phyloP scores from a whole-genome alignment of 2,329 filamentous ascomycete genomes.

The Aspergillus sp. region DNA sequence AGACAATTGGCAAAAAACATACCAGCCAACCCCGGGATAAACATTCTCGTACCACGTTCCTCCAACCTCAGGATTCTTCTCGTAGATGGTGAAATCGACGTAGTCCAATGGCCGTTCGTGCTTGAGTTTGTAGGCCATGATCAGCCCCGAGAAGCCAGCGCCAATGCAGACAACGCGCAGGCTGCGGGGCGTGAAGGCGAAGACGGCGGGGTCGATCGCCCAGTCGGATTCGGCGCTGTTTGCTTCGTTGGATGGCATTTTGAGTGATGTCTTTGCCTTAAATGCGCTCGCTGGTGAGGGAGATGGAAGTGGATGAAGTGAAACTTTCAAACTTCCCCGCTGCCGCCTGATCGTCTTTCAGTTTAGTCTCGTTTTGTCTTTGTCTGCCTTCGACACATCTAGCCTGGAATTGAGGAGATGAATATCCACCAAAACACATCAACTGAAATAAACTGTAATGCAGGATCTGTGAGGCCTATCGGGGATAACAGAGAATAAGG shows the following conservation, averaged over 20 bases:
- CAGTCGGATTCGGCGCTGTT: not conserved
- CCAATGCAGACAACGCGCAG: slow-evolving; percentile 26
- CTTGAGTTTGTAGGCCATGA: slow-evolving; percentile 41
- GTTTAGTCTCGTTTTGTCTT: too few species aligned
- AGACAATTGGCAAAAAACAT: not conserved
- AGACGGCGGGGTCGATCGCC: not conserved
- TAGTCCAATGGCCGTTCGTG: not conserved
- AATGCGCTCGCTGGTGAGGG: too few species aligned
- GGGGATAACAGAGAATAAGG: too few species aligned
- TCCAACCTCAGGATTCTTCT: slow-evolving; percentile 1
- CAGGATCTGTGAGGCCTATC: too few species aligned
- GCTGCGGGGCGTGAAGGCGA: slow-evolving; percentile 16
- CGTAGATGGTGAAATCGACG: not conserved
- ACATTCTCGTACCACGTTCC: slow-evolving; percentile 4
- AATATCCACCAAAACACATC: too few species aligned
- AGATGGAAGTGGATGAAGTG: too few species aligned
- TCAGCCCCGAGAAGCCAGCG: slow-evolving; percentile 35
- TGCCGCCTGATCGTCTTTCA: too few species aligned
- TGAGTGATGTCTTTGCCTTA: not conserved
- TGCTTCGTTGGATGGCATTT: not conserved
- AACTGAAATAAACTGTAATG: too few species aligned
- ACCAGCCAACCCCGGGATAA: slow-evolving; percentile 3
- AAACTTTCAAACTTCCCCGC: too few species aligned
- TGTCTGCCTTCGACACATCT: too few species aligned
- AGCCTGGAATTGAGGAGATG: too few species aligned